Conservation (phyloP, 495 filamentous ascomycete species). For the Patellaria atrata region DNA sequence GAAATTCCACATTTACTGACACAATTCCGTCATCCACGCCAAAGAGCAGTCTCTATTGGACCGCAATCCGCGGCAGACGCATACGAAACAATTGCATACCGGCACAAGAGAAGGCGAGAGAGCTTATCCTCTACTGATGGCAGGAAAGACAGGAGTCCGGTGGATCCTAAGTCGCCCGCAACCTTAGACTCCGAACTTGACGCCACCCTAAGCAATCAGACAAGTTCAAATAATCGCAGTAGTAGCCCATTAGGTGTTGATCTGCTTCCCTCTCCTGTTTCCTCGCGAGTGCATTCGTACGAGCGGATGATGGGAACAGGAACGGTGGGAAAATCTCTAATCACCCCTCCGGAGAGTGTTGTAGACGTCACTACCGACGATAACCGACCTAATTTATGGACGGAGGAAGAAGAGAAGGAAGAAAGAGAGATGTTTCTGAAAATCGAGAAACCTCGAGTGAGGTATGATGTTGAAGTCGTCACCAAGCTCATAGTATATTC, state of each 20-base stretch:
- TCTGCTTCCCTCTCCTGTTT: slow-evolving; percentile 21
- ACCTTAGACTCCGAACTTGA: no score
- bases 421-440: slow-evolving; percentile 74
- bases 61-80: slow-evolving; percentile 93
- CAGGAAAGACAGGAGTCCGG: slow-evolving; percentile 3
- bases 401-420: slow-evolving; percentile 36
- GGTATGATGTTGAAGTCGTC: slow-evolving; percentile 94
- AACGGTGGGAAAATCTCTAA: slow-evolving; percentile 26
- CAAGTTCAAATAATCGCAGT: slow-evolving; percentile 3
- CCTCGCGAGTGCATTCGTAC: slow-evolving; percentile 42
- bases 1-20: slow-evolving; percentile 68
- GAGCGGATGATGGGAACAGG: slow-evolving; percentile 58
- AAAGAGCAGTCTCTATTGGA: slow-evolving; percentile 75
- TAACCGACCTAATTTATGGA: slow-evolving; percentile 27
- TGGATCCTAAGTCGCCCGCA: slow-evolving; percentile 1
- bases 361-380: slow-evolving; percentile 20
- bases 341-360: slow-evolving; percentile 25
- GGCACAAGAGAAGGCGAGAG: slow-evolving; percentile 66
- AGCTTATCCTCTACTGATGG: slow-evolving; percentile 36
- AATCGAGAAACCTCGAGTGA: slow-evolving; percentile 73
- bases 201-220: neutral
- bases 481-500: slow-evolving; percentile 93
- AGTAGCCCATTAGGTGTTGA: slow-evolving; percentile 4
- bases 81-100: slow-evolving; percentile 88
- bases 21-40: slow-evolving; percentile 63